A percentile compares a stretch with the other conserved stretches of the same genome.
These are phyloP conservation scores for Scenedesmus sp. DNA, from an alignment of 163 green algal genomes.

Conservation along the genomic window DNA sequence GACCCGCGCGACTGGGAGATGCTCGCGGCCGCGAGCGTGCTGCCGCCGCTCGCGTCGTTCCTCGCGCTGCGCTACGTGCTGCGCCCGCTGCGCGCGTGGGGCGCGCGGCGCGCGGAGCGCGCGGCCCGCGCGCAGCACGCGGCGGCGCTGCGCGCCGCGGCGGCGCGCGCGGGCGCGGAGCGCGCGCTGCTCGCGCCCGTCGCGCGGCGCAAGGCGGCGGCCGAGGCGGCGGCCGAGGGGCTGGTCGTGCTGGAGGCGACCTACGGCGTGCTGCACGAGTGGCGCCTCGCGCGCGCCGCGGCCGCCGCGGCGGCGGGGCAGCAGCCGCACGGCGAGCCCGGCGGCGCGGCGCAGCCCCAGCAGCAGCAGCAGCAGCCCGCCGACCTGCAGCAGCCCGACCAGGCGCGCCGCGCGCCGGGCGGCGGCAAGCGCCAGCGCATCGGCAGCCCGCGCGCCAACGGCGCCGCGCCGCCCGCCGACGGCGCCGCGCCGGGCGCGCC, in stretches of 20 bases:
- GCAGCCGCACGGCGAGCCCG: not conserved
- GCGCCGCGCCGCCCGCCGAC: not conserved
- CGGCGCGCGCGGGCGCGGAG: conserved; percentile 11
- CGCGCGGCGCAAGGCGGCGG: conserved; percentile 11
- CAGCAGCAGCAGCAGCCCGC: conserved; percentile 26
- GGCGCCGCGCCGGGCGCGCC: not conserved
- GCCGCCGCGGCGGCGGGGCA: not conserved
- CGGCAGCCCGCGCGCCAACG: not conserved
- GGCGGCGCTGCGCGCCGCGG: conserved; percentile 28
- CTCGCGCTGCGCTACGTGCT: conserved; percentile 52
- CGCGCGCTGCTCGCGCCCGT: conserved; percentile 48
- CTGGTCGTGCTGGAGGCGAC: conserved; percentile 68
- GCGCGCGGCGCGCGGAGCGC: conserved; percentile 23
- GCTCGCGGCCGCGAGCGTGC: conserved; percentile 55
- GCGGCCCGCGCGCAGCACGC: conserved; percentile 40
- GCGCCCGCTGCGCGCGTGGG: conserved; percentile 58
- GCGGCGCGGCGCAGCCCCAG: not conserved
- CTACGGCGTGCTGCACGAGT: conserved; percentile 57
- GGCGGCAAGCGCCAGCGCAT: conserved; percentile 3
- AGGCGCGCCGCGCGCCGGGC: too few relatives aligned
- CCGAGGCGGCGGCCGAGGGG: conserved; percentile 54
- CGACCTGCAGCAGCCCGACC: not conserved
- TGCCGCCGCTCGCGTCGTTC: conserved; percentile 62
- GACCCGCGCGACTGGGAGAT: conserved; percentile 45
- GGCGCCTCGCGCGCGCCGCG: conserved; percentile 4